Conservation (phyloP, 129 eudicot species). For the Helichrysum umbraculigerum region DNA sequence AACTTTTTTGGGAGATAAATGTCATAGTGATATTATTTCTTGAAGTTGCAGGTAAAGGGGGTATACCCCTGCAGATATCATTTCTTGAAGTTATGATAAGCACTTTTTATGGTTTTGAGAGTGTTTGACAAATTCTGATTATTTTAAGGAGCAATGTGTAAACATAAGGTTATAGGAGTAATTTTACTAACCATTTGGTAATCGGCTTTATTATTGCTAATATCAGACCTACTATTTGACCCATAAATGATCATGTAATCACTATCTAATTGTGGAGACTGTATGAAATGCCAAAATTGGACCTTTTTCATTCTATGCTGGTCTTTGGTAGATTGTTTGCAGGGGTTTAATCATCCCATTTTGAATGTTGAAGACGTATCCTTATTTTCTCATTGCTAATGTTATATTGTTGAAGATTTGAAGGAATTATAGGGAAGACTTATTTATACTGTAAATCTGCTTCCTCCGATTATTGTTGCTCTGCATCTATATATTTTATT, state of each 20-base stretch:
- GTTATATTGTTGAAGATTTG: not conserved
- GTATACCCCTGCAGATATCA: too few species aligned
- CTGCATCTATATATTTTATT: not conserved
- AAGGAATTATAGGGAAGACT: slow-evolving; percentile 11
- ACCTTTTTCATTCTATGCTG: not conserved
- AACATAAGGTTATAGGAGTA: not conserved
- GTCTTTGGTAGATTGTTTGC: not conserved
- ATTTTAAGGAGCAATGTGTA: not conserved
- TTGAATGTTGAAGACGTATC: not conserved
- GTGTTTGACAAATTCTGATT: not conserved
- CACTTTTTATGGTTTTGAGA: not conserved
- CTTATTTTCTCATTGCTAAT: slow-evolving; percentile 1
- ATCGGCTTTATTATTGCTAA: not conserved
- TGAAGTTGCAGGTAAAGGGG: not conserved
- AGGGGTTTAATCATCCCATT: not conserved
- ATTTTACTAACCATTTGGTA: not conserved
- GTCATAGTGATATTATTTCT: not conserved
- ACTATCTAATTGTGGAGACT: not conserved
- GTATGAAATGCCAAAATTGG: not conserved
- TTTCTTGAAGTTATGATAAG: not conserved
- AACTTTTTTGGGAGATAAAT: not conserved
- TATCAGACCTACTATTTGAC: not conserved
- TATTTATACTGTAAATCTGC: not conserved
- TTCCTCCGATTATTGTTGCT: not conserved
- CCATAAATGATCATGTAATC: not conserved